Conservation (phyloP, 768 basidiomycete genomes). For the Coprinopsis cinerea region DNA sequence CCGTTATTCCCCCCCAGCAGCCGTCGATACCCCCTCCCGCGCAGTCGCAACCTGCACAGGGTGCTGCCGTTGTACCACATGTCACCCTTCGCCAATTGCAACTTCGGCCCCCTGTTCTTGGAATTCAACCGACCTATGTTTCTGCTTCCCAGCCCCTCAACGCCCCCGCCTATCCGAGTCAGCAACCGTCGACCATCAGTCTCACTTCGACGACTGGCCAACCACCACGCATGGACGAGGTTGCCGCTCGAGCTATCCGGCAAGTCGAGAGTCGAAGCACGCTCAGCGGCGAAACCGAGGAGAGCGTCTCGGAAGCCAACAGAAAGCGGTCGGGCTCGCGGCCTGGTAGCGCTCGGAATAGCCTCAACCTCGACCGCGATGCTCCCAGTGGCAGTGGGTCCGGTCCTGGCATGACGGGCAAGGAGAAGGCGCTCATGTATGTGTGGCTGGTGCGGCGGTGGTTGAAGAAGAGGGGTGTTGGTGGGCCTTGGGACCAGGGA, state of each 20-base stretch:
- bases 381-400: constrained; percentile 1
- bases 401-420: constrained; percentile 8
- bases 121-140: constrained; percentile 61
- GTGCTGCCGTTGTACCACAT: constrained; percentile 13
- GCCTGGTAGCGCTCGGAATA: constrained; percentile 1
- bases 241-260: background rate
- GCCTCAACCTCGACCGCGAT: constrained; percentile 9
- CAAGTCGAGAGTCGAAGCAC: constrained; percentile 6
- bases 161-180: constrained; percentile 10
- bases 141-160: constrained; percentile 27
- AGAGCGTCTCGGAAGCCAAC: constrained; percentile 2
- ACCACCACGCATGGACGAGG: background rate
- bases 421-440: constrained; percentile 47
- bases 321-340: constrained; percentile 4
- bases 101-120: constrained; percentile 44
- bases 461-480: constrained; percentile 46
- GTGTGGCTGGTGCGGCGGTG: constrained; percentile 75
- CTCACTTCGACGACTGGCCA: background rate
- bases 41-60: constrained; percentile 11
- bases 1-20: constrained; percentile 6
- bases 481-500: constrained; percentile 4
- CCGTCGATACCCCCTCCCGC: constrained; percentile 4
- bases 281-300: constrained; percentile 3
- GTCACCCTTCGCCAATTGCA: constrained; percentile 24
- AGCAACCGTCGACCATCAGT: constrained; percentile 2